phyloP scores from a whole-genome alignment of 768 basidiomycete species.

The Boletus rubropictus region DNA sequence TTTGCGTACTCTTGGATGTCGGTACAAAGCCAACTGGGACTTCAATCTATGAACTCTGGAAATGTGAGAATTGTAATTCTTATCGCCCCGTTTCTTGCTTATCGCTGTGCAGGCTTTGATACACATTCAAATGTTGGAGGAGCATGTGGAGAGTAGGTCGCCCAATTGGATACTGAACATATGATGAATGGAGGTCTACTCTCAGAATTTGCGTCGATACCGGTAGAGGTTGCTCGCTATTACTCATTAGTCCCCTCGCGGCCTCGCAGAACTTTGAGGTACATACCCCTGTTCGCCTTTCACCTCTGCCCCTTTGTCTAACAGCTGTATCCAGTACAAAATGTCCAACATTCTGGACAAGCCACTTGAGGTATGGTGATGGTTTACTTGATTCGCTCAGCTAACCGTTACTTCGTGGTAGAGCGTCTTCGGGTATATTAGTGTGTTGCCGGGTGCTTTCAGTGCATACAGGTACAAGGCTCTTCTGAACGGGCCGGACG shows the following conservation, averaged over 20 bases:
- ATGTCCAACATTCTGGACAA: conserved; percentile 97
- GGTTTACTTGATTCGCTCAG: neutral
- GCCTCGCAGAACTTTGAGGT: conserved; percentile 96
- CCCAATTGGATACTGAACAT: neutral
- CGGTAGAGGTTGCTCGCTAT: conserved; percentile 63
- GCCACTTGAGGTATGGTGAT: conserved; percentile 71
- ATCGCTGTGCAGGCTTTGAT: conserved; percentile 53
- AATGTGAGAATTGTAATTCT: conserved; percentile 49
- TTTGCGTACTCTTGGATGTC: conserved; percentile 89
- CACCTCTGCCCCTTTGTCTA: neutral
- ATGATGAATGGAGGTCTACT: neutral
- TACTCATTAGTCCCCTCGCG: conserved; percentile 71
- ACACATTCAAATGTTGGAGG: conserved; percentile 83
- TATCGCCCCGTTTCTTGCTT: neutral
- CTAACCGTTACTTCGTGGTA: conserved; percentile 13
- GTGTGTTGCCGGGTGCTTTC: conserved; percentile 88
- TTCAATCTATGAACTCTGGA: conserved; percentile 96
- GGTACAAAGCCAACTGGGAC: conserved; percentile 94
- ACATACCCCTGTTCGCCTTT: neutral
- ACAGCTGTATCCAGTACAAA: conserved; percentile 57
- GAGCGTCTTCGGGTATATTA: conserved; percentile 85
- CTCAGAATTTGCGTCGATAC: conserved; percentile 76
- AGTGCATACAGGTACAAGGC: conserved; percentile 89
- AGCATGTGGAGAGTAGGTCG: conserved; percentile 83
- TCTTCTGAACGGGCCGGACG: conserved; percentile 78